These are phyloP conservation scores for Musa schizocarpa DNA, from an alignment of 176 grass and related monocot species.

Conservation along the genomic window DNA sequence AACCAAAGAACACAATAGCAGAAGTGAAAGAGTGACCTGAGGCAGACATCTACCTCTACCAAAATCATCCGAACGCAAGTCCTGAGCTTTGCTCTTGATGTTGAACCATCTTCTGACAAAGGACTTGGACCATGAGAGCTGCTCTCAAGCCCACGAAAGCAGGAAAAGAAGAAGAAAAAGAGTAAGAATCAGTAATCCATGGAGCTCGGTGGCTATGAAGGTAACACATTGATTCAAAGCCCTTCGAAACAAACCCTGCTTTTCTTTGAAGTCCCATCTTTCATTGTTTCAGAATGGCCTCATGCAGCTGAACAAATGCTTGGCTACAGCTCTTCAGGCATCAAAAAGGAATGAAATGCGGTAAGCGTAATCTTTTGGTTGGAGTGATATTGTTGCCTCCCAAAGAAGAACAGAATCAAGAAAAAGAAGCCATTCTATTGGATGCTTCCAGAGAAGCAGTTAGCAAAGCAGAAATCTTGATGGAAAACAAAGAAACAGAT, in stretches of 20 bases:
- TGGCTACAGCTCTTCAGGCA: neutral
- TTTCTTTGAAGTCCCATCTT: constrained; percentile 58
- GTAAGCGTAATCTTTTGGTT: neutral
- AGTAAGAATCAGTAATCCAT: constrained; percentile 12
- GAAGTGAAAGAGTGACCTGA: neutral
- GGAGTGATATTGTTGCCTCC: constrained; percentile 18
- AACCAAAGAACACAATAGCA: constrained; percentile 4
- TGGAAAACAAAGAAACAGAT: constrained; percentile 31
- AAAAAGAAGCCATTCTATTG: constrained; percentile 32
- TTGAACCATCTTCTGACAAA: constrained; percentile 94
- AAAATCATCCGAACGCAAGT: constrained; percentile 58
- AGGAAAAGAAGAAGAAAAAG: constrained; percentile 5
- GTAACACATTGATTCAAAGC: too few relatives aligned
- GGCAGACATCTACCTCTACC: constrained; percentile 31
- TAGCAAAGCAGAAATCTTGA: constrained; percentile 43
- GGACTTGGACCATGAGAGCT: constrained; percentile 93
- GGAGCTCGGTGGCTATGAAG: neutral
- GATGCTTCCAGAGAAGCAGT: neutral
- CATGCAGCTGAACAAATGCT: neutral
- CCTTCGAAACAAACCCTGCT: constrained; percentile 54
- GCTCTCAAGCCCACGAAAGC: neutral
- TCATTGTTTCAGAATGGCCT: constrained; percentile 51
- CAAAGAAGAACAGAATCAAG: constrained; percentile 21
- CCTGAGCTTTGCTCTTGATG: constrained; percentile 67
- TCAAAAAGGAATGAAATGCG: neutral